Base-by-base conservation (phyloP, 2,329 filamentous ascomycete genomes). In the Sclerotinia nivalis region DNA sequence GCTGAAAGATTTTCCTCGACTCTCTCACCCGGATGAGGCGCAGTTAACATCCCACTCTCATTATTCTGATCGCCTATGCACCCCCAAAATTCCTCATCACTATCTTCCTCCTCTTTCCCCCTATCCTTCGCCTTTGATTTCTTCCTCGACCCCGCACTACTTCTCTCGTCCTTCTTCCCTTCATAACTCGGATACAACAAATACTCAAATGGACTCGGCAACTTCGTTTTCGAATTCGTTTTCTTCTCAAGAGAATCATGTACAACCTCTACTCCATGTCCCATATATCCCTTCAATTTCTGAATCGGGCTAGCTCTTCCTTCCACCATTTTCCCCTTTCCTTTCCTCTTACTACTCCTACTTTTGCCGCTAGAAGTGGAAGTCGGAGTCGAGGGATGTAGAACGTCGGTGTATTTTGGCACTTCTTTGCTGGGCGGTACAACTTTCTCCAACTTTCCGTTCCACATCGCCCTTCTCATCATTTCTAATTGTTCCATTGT, bases 231-330 rank as follows among this genome's bases (percentile, higher is more conserved):
- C 31, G n/a, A 52, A 40, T 18, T 28, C 8, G 61, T 40, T n/a
- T 52, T 68, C 2, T 37, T 68, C 28, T 49, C 66, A n/a, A 45
- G 15, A 31, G 18, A 37, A 18, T 68, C 66, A 40, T 68, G 28
- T 9, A 47, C 49, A 28, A 15, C 37, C 15, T 45, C 59, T 7
- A n/a, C 49, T 4, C 37, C 34, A 18, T 55, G 47, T 13, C 59
- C 67, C 22, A 69, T 65, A 40, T 69, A 69, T 6, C 52, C 67
- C 31, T 64, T 64, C 2, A 69, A 49, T n/a, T 37, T 69, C 50
- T 65, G 54, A 3, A 68, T 37, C 31, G 54, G 54, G 5, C 54
- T 50, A 18, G 66, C 45, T 15, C 64, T 45, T 2, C 64, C 34
- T 37, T 66, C 50, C 10, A 31, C 6, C 20, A 18, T 22, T 31